Conservation (phyloP, 2,329 filamentous ascomycete genomes). For the Cladophialophora psammophila region DNA sequence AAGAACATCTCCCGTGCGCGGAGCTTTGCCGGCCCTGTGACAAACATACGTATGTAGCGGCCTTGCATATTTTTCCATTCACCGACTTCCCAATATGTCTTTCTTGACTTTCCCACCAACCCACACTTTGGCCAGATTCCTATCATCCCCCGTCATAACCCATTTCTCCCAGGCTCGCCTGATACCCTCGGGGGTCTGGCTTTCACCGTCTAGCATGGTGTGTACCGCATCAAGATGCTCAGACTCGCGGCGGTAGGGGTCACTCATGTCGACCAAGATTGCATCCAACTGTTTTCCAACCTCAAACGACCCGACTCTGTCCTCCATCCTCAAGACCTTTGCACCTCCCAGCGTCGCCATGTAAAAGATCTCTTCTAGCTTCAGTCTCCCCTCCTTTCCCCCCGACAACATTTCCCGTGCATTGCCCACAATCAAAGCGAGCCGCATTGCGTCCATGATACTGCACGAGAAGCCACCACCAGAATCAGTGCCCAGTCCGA, state of each 20-base stretch:
- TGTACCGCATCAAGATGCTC: slow-evolving; percentile 62
- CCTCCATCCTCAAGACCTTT: slow-evolving; percentile 42
- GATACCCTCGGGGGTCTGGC: not conserved
- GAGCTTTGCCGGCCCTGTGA: no score
- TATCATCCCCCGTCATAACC: slow-evolving; percentile 70
- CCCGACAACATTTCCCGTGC: slow-evolving; percentile 41
- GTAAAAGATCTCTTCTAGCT: slow-evolving; percentile 56
- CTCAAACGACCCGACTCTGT: slow-evolving; percentile 63
- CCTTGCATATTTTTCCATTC: no score
- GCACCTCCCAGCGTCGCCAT: slow-evolving; percentile 47
- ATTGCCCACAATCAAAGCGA: slow-evolving; percentile 57
- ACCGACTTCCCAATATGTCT: not conserved
- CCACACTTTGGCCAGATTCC: slow-evolving; percentile 65
- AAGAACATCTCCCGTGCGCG: no score
- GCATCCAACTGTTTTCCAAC: slow-evolving; percentile 70
- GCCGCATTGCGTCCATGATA: slow-evolving; percentile 65
- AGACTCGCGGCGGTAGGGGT: not conserved
- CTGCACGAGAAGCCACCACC: slow-evolving; percentile 66
- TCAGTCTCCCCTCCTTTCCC: slow-evolving; percentile 25
- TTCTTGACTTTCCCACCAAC: slow-evolving; percentile 52
- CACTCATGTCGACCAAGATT: slow-evolving; percentile 53
- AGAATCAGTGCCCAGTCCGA: slow-evolving; percentile 67
- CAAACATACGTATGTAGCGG: no score
- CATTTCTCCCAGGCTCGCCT: slow-evolving; percentile 67
- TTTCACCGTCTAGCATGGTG: slow-evolving; percentile 45